Percentiles rank a stretch among this genome's conserved stretches.
Evolutionary conservation across 257 asterid genomes (phyloP).

Genomic region (Schizonepeta tenuifolia): DNA sequence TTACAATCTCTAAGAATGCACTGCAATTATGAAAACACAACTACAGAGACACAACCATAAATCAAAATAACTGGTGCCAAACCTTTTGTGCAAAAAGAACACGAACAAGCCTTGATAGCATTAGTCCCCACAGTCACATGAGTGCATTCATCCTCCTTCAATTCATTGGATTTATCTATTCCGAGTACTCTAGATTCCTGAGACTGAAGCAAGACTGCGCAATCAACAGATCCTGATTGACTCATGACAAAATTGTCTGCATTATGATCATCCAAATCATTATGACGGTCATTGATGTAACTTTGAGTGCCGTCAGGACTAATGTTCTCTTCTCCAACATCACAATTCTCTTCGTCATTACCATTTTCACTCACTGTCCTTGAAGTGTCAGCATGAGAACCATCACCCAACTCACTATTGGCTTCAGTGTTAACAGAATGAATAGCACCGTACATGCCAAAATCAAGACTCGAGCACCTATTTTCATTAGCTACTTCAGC

Average conservation of each 20-base stretch:
- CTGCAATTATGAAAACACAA: conserved; percentile 16
- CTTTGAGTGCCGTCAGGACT: conserved; percentile 40
- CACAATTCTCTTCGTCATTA: conserved; percentile 30
- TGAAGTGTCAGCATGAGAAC: conserved; percentile 29
- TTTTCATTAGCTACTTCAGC: not conserved
- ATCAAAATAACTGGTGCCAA: conserved; percentile 7
- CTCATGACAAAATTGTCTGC: conserved; percentile 60
- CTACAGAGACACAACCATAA: conserved; percentile 15
- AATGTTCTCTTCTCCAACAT: conserved; percentile 42
- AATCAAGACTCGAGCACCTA: conserved; percentile 6
- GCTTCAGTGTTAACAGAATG: conserved; percentile 21
- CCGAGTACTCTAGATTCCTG: conserved; percentile 69
- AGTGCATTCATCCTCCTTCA: conserved; percentile 43
- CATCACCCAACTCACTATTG: conserved; percentile 34
- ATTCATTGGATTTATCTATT: conserved; percentile 48
- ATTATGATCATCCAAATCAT: conserved; percentile 51
- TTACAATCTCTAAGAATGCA: not conserved
- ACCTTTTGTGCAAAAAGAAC: conserved; percentile 91
- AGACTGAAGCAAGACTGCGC: conserved; percentile 58
- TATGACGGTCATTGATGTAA: conserved; percentile 35
- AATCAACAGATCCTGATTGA: conserved; percentile 68
- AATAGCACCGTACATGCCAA: conserved; percentile 3
- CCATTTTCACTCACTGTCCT: conserved; percentile 36
- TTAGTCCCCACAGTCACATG: conserved; percentile 41
- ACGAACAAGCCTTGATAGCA: conserved; percentile 62